Evolutionary conservation across 768 basidiomycete genomes (phyloP).

Genomic region (Pleurotus tuber-regium): DNA sequence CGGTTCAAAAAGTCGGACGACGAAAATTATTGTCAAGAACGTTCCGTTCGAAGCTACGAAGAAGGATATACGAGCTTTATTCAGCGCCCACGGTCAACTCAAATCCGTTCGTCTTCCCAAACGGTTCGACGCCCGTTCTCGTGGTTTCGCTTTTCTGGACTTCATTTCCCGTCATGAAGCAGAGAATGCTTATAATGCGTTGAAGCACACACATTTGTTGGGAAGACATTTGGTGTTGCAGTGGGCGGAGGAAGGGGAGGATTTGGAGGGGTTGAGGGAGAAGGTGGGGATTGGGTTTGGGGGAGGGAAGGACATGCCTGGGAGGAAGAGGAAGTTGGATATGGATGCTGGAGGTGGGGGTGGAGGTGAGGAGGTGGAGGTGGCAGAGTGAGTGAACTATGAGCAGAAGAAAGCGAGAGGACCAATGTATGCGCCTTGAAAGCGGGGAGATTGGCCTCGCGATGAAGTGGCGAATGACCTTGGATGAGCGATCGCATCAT

Average conservation of each 20-base stretch:
- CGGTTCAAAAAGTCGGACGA: conserved; percentile 54
- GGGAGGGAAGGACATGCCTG: conserved; percentile 66
- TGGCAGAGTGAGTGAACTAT: too few relatives aligned
- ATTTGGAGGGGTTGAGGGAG: conserved; percentile 70
- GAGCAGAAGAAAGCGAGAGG: too few relatives aligned
- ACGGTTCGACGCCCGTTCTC: conserved; percentile 83
- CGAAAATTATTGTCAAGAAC: conserved; percentile 97
- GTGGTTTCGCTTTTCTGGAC: conserved; percentile 97
- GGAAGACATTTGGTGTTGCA: conserved; percentile 93
- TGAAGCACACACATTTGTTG: conserved; percentile 93
- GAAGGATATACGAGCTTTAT: conserved; percentile 88
- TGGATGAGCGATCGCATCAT: too few relatives aligned
- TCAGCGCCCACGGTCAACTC: conserved; percentile 87
- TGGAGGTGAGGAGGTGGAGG: too few relatives aligned
- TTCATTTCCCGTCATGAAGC: conserved; percentile 90
- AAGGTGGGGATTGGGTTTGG: conserved; percentile 82
- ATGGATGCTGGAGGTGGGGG: too few relatives aligned
- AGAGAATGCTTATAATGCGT: conserved; percentile 79
- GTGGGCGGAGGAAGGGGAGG: conserved; percentile 87
- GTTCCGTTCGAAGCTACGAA: conserved; percentile 95
- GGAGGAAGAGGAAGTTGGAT: conserved; percentile 68
- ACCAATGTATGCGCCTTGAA: too few relatives aligned
- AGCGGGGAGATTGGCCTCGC: too few relatives aligned
- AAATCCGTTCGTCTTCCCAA: conserved; percentile 93
- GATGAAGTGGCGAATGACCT: too few relatives aligned